Conservation (phyloP, 2,329 filamentous ascomycete genomes). For the Talaromyces atroroseus region DNA sequence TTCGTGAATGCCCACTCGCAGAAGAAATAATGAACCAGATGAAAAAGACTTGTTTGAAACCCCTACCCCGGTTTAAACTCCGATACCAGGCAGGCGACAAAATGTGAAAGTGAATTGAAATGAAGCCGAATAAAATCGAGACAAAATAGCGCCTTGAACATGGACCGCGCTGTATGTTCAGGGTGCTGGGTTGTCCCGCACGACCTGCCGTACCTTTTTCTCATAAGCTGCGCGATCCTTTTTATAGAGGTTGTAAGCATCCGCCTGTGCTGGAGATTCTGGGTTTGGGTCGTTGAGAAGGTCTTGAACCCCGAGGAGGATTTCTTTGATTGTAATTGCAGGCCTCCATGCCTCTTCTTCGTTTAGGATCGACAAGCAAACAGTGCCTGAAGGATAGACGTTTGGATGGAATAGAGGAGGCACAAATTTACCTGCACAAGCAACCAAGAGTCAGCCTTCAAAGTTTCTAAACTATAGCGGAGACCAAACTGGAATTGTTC, state of each 20-base stretch:
- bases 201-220: slow-evolving; percentile 76
- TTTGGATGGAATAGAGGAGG: slow-evolving; percentile 97
- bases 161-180: slow-evolving; percentile 28
- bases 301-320: slow-evolving; percentile 91
- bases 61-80: not conserved
- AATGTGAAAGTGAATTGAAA: not conserved
- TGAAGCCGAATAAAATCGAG: not conserved
- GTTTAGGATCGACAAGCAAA: slow-evolving; percentile 94
- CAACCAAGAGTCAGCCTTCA: not conserved
- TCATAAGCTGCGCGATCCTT: slow-evolving; percentile 84
- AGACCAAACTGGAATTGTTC: not conserved
- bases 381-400: slow-evolving; percentile 95
- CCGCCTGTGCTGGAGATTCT: slow-evolving; percentile 91
- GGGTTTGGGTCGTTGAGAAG: slow-evolving; percentile 95
- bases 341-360: slow-evolving; percentile 99
- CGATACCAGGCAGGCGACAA: not conserved
- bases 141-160: not conserved
- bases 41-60: not conserved
- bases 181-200: slow-evolving; percentile 80
- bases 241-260: slow-evolving; percentile 96
- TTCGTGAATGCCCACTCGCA: not conserved
- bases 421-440: slow-evolving; percentile 75
- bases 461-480: not conserved
- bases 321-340: slow-evolving; percentile 97
- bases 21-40: not conserved